phyloP scores from a whole-genome alignment of 1,284 basidiomycete genomes.

The Ganoderma lingzhi region DNA sequence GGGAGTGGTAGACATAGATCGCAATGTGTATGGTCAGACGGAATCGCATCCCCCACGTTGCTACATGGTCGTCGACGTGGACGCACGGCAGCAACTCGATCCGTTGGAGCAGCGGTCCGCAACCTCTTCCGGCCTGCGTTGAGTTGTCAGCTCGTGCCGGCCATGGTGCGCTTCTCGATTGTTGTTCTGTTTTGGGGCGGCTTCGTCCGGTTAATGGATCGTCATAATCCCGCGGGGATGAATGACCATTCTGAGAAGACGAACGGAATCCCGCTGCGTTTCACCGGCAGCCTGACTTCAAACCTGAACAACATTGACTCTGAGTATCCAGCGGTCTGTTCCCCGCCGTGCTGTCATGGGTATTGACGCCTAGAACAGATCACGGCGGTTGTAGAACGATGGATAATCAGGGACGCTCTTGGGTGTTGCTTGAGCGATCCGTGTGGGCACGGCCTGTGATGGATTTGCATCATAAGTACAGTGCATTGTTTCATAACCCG shows the following conservation, averaged over 20 bases:
- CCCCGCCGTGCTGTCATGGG: background rate
- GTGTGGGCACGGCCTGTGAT: background rate
- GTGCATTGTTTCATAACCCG: background rate
- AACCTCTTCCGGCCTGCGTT: background rate
- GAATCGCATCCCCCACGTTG: slow-evolving; percentile 17
- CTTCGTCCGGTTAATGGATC: background rate
- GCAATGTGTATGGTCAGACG: slow-evolving; percentile 21
- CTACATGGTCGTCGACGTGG: background rate
- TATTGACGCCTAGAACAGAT: background rate
- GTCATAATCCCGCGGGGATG: background rate
- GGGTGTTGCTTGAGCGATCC: background rate
- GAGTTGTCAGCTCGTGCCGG: background rate
- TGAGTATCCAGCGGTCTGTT: background rate
- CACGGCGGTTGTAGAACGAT: background rate
- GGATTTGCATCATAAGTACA: background rate
- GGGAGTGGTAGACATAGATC: slow-evolving; percentile 27
- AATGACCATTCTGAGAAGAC: background rate
- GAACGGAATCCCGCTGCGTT: background rate
- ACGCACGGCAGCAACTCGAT: background rate
- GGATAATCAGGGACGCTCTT: background rate
- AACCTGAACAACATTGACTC: background rate
- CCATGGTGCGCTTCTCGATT: background rate
- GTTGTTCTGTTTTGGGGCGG: background rate
- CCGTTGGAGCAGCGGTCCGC: background rate
- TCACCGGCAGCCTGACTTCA: background rate